Base-by-base conservation (phyloP, 257 asterid genomes). In the Rubia yunnanensis region DNA sequence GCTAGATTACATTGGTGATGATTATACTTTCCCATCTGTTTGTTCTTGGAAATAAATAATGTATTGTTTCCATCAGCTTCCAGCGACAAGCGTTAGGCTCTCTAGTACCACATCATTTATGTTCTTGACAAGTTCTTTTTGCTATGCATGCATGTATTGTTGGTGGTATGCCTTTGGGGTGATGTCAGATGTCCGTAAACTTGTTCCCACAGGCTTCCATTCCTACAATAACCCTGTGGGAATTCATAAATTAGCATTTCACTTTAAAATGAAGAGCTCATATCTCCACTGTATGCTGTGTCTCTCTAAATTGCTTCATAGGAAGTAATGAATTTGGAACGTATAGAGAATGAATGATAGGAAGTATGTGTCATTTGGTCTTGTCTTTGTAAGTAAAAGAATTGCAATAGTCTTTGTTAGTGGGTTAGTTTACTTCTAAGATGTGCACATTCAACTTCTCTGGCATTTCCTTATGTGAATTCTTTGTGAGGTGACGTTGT, bases 11-110 rank as follows among this genome's bases (percentile, higher is more conserved):
- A 60, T 56, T 58, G 59, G 41, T 35, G 26, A 38, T 58, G 70
- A 63, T 70, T 53, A 54, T 31, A 32, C 18, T 28, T 56, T 15
- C 56, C 63, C 53, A 22, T 46, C 56, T 63, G 32, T 41, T 26
- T 65, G n/a, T 22, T 39, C 31, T 10, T 14, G 46, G 32, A 38
- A 61, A 62, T 11, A 32, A 54, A 8, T 5, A 5, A 26, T 53
- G 20, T n/a, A 48, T 22, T 60, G 26, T 35, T 22, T 23, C 18
- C 9, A 36, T 63, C 17, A 14, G 36, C 55, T 49, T 64, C 50
- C 41, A 11, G 30, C 23, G 41, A 31, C 59, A 44, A 10, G 4
- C 63, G 11, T 53, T 52, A 39, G 64, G 34, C 34, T 36, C 3
- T 20, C 0, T n/a, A n/a, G n/a, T n/a, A n/a, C n/a, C n/a, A 5